Percentiles rank a stretch among this genome's conserved stretches.
phyloP scores from a whole-genome alignment of 108 stramenopile genomes.

The Nannochloropsis gaditana region DNA sequence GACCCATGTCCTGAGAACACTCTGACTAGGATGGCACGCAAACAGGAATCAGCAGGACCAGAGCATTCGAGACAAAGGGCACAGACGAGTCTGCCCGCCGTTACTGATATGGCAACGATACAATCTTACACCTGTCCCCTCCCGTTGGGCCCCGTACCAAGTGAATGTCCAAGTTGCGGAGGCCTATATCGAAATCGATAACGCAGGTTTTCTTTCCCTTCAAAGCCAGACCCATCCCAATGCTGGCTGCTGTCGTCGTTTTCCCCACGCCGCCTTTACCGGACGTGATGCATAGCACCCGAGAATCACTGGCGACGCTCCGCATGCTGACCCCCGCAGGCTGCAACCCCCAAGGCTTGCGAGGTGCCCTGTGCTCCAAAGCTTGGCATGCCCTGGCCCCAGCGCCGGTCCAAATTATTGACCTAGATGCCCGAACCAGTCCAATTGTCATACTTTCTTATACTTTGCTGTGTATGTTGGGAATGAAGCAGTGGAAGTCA shows the following conservation, averaged over 20 bases:
- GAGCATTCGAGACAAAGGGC: too few relatives aligned
- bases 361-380: neutral
- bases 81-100: neutral
- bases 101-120: neutral
- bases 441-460: too few relatives aligned
- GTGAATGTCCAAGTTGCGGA: conserved; percentile 65
- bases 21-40: too few relatives aligned
- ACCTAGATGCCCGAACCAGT: too few relatives aligned
- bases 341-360: neutral
- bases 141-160: conserved; percentile 39
- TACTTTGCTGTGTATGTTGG: too few relatives aligned
- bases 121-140: neutral
- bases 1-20: too few relatives aligned
- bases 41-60: too few relatives aligned
- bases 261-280: conserved; percentile 69
- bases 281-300: conserved; percentile 60
- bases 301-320: conserved; percentile 39
- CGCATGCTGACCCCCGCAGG: neutral
- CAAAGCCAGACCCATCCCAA: conserved; percentile 43
- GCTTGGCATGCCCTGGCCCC: neutral
- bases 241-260: conserved; percentile 60
- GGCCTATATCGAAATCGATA: conserved; percentile 64
- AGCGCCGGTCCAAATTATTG: too few relatives aligned
- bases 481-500: too few relatives aligned
- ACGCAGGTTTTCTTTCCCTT: conserved; percentile 57